These are phyloP conservation scores for Aspergillaceae sp. DNA, from an alignment of 2,329 filamentous ascomycete genomes.

Conservation along the genomic window DNA sequence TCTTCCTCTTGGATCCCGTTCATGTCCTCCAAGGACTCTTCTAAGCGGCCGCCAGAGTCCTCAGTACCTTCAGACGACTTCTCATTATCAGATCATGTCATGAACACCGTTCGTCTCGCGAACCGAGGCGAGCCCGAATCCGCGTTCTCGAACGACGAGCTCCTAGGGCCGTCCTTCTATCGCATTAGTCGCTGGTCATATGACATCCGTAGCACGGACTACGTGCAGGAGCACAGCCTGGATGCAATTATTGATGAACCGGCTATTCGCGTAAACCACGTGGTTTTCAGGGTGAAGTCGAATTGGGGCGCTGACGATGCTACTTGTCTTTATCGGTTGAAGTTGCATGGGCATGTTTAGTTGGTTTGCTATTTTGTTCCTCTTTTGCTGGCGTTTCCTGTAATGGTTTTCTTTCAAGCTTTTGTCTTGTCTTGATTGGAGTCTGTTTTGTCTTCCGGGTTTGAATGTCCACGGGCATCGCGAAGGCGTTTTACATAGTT, in stretches of 20 bases:
- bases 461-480: no score
- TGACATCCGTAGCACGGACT: slow-evolving; percentile 23
- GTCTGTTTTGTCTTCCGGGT: no score
- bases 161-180: slow-evolving; percentile 30
- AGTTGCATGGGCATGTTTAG: slow-evolving; percentile 33
- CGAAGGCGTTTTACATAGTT: no score
- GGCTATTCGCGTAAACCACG: slow-evolving; percentile 27
- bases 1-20: background rate
- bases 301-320: slow-evolving; percentile 35
- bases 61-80: slow-evolving; percentile 5
- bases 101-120: slow-evolving; percentile 21
- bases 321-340: slow-evolving; percentile 41
- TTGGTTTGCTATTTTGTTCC: background rate
- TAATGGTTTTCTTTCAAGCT: no score
- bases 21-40: background rate
- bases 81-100: slow-evolving; percentile 17
- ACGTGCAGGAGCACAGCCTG: slow-evolving; percentile 33
- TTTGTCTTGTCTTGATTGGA: no score
- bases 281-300: slow-evolving; percentile 34
- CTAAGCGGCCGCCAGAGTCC: background rate
- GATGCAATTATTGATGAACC: slow-evolving; percentile 31
- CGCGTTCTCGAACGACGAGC: slow-evolving; percentile 28
- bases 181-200: slow-evolving; percentile 34
- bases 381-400: background rate
- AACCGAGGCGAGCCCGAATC: slow-evolving; percentile 22